Base-by-base conservation (phyloP, 352 stramenopile species). In the Chrysophaeum taylorii region DNA sequence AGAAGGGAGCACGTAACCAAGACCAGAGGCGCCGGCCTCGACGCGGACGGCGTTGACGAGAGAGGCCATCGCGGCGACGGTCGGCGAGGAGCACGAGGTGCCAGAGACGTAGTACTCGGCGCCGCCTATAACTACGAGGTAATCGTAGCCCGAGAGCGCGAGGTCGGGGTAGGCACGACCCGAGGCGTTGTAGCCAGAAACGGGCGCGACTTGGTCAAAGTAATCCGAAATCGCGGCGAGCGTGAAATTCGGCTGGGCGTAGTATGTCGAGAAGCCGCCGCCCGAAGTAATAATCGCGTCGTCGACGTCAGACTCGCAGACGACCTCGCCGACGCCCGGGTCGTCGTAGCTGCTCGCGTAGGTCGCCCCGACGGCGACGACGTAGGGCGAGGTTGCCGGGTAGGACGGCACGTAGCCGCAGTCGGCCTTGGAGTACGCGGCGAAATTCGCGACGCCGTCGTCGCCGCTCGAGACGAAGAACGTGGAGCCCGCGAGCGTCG, bases 141-240 rank as follows among this genome's bases (percentile, higher is more conserved):
- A 95, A 18, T 76, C 64, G 9, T 81, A 76, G 7, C 87, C 90
- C 0, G 92, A 70, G 5, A 87, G 84, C 0, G 89, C 76, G 15
- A 96, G 81, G 73, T 96, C 90, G 2, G 90, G 90, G 64, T 93
- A 96, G 0, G 83, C 90, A 39, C 90, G 82, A 2, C 90, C 89
- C 48, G 78, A 85, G 21, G 73, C 71, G 54, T 93, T 93, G 71
- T 93, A 95, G 73, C 57, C 57, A 0, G 87, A 91, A 0, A 73
- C 81, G 31, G 70, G 43, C 0, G 71, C 64, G 60, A 86, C n/a
- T 86, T 79, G 25, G 81, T 76, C 27, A 41, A 94, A 77, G 66
- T 94, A 96, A 31, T 68, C 75, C 0, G 75, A 45, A 0, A 94
- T 87, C 0, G 75, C 82, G 38, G 63, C 70, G n/a, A 78, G 74